These are phyloP conservation scores for Tarenaya hassleriana DNA, from an alignment of 345 rosid species.

Conservation along the genomic window DNA sequence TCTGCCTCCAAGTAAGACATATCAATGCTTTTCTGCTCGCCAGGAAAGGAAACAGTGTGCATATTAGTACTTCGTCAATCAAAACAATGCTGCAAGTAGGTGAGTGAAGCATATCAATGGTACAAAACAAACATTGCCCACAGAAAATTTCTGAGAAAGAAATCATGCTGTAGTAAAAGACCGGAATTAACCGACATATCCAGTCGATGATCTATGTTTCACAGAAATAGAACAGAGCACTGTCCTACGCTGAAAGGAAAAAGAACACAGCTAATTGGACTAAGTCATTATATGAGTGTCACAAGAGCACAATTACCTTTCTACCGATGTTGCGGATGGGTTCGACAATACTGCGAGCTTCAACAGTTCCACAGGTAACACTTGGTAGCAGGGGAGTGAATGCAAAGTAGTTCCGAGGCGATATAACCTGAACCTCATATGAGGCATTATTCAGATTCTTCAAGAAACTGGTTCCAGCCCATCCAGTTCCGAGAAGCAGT, in stretches of 20 bases:
- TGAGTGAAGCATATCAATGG: background rate
- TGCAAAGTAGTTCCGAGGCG: slow-evolving; percentile 71
- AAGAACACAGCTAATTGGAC: too few species aligned
- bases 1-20: slow-evolving; percentile 71
- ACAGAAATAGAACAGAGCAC: too few species aligned
- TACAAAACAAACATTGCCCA: slow-evolving; percentile 39
- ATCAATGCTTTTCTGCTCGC: slow-evolving; percentile 52
- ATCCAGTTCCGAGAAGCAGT: slow-evolving; percentile 74
- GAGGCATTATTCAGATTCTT: slow-evolving; percentile 45
- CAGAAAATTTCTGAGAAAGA: too few species aligned
- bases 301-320: too few species aligned
- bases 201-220: too few species aligned
- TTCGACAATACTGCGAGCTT: slow-evolving; percentile 84
- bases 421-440: slow-evolving; percentile 60
- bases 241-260: too few species aligned
- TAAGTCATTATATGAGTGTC: too few species aligned
- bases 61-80: too few species aligned
- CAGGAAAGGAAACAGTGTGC: too few species aligned
- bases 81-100: background rate
- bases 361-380: slow-evolving; percentile 75
- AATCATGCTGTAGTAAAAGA: too few species aligned
- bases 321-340: too few species aligned
- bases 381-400: slow-evolving; percentile 86
- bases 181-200: too few species aligned
- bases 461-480: slow-evolving; percentile 78